Evolutionary conservation across 73 alveolate genomes (phyloP), one percentile per base, ranked within the genome.

Genomic region (Stentor roeselii): DNA sequence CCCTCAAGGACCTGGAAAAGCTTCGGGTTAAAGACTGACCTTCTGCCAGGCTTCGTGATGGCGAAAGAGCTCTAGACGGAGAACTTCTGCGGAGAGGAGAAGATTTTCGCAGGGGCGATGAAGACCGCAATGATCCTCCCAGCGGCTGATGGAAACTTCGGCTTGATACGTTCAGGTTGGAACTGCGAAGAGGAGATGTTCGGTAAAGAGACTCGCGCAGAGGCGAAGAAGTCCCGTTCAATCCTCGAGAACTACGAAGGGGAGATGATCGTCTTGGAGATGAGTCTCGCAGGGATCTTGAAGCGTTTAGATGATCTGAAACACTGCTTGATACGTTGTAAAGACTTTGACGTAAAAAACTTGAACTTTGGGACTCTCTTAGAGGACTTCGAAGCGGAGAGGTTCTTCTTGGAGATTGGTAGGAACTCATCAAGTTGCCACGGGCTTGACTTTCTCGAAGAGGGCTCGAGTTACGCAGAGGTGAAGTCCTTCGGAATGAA

Each of bases 61-160:
- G 14, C 14, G 6, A 36, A 6, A 31, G 59, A 76, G 75, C 74
- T 21, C 39, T 40, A 37, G 30, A 76, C 39, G n/a, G n/a, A 27
- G 74, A 58, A 21, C 50, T 30, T 67, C 41, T 0, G 1, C 41
- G 21, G 14, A 32, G 41, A 67, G 41, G n/a, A 27, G 80, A 32
- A 67, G 80, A 67, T 40, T 40, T 67, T 67, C 80, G 21, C 1
- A n/a, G 14, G 34, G 80, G 80, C 34, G 80, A 67, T 30, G 80
- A 67, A 30, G 15, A 21, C 41, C 80, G 21, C 34, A 21, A 21
- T 21, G 80, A 67, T n/a, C 67, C 67, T n/a, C n/a, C n/a, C n/a
- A n/a, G n/a, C n/a, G n/a, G n/a, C n/a, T n/a, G n/a, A 50, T 50
- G 67, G 67, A 50, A 50, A 21, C 67, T 50, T 50, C 67, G 6